Evolutionary conservation across 345 rosid genomes (phyloP).

Genomic region (Euphorbia peplus): DNA sequence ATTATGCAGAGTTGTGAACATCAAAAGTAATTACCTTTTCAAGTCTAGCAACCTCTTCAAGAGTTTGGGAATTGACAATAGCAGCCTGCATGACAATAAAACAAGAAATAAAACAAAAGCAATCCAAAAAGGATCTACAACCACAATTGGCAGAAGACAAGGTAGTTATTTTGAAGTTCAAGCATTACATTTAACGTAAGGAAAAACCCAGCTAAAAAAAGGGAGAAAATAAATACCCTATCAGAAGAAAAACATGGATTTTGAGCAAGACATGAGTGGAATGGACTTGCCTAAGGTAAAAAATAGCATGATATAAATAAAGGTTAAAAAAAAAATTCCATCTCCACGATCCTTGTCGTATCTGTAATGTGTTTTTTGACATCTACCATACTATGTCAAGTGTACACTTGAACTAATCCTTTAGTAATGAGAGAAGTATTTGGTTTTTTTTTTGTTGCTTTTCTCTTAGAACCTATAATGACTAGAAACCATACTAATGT

Average conservation of each 20-base stretch:
- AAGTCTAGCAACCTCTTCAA: conserved; percentile 98
- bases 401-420: background rate
- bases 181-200: background rate
- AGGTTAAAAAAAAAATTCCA: background rate
- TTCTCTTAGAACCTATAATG: too few species aligned
- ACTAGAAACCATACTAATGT: too few species aligned
- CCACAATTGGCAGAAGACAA: background rate
- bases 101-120: conserved; percentile 11
- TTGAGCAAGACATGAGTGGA: background rate
- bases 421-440: too few species aligned
- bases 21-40: conserved; percentile 58
- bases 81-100: conserved; percentile 71
- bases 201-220: background rate
- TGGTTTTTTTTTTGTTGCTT: too few species aligned
- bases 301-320: too few species aligned
- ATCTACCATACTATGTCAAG: background rate
- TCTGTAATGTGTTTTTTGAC: too few species aligned
- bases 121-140: background rate
- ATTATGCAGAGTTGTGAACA: background rate
- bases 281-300: background rate
- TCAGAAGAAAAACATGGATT: background rate
- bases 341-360: too few species aligned
- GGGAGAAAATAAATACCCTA: background rate
- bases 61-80: conserved; percentile 95
- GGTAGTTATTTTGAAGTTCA: background rate